phyloP scores from a whole-genome alignment of 2,329 filamentous ascomycete species.

The Aureobasidium musti region DNA sequence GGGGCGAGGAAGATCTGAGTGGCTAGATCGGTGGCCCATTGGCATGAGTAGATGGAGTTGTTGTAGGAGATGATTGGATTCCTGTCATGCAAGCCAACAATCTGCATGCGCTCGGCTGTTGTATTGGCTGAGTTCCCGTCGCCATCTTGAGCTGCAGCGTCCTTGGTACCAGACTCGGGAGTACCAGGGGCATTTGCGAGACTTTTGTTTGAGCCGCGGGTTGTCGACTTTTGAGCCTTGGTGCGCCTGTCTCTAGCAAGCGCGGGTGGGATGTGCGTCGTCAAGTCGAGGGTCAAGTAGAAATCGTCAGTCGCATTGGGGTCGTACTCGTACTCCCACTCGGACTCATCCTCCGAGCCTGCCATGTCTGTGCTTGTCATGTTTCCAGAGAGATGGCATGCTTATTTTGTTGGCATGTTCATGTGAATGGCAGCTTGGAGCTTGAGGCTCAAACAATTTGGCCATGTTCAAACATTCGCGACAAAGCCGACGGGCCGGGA shows the following conservation, averaged over 20 bases:
- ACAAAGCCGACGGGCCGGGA: constrained; percentile 6
- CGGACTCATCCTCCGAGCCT: constrained; percentile 29
- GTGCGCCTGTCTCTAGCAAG: constrained; percentile 30
- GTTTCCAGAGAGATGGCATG: constrained; percentile 13
- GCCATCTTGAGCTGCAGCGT: background rate
- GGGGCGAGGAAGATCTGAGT: constrained; percentile 66
- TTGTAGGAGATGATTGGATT: constrained; percentile 80
- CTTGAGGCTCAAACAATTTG: background rate
- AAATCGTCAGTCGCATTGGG: constrained; percentile 59
- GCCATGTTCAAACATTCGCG: background rate
- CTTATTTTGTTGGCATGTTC: background rate
- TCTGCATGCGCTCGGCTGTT: constrained; percentile 58
- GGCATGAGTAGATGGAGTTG: constrained; percentile 73
- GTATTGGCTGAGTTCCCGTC: background rate
- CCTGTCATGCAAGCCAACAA: constrained; percentile 75
- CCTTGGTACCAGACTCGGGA: background rate
- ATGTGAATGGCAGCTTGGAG: background rate
- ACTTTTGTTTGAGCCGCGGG: constrained; percentile 22
- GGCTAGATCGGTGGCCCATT: constrained; percentile 80
- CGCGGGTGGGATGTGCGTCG: constrained; percentile 43
- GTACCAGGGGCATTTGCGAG: constrained; percentile 8
- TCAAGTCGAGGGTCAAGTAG: constrained; percentile 63
- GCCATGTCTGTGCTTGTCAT: constrained; percentile 20
- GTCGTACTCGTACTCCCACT: constrained; percentile 40
- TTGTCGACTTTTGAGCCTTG: constrained; percentile 24